Conservation (phyloP, 2,329 filamentous ascomycete species). For the Ascochyta clinopodiicola region DNA sequence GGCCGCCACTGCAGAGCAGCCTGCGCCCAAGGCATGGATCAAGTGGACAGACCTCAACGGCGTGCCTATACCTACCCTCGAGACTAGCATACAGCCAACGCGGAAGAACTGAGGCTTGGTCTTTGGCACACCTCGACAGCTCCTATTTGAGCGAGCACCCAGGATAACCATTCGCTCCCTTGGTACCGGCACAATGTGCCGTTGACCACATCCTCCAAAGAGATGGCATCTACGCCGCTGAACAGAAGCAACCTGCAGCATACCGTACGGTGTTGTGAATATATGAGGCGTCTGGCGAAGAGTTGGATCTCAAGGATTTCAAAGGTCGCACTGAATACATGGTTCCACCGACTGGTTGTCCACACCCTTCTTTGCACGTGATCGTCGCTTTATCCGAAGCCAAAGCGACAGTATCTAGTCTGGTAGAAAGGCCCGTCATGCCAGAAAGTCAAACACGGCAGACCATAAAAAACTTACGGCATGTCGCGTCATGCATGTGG, state of each 20-base stretch:
- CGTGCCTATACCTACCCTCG: conserved; percentile 37
- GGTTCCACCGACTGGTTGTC: neutral
- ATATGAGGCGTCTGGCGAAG: conserved; percentile 2
- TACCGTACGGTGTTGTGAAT: neutral
- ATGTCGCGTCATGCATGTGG: neutral
- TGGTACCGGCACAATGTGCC: neutral
- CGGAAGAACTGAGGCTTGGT: conserved; percentile 16
- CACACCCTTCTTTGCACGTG: neutral
- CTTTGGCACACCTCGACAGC: neutral
- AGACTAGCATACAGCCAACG: conserved; percentile 23
- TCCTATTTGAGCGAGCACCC: neutral
- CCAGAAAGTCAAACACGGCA: neutral
- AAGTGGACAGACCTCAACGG: conserved; percentile 38
- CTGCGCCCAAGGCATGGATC: conserved; percentile 20
- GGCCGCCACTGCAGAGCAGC: conserved; percentile 2
- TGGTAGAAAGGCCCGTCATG: neutral
- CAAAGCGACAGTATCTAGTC: neutral
- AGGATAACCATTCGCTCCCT: neutral
- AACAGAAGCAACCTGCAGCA: neutral
- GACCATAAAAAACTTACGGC: neutral
- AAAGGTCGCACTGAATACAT: neutral
- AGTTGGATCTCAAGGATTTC: neutral
- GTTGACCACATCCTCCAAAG: neutral
- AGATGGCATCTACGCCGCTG: too few relatives aligned
- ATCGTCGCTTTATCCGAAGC: neutral